Evolutionary conservation across 2,329 filamentous ascomycete species (phyloP), one percentile per base, ranked within the genome.

Genomic region (Scopulariopsis brevicaulis): DNA sequence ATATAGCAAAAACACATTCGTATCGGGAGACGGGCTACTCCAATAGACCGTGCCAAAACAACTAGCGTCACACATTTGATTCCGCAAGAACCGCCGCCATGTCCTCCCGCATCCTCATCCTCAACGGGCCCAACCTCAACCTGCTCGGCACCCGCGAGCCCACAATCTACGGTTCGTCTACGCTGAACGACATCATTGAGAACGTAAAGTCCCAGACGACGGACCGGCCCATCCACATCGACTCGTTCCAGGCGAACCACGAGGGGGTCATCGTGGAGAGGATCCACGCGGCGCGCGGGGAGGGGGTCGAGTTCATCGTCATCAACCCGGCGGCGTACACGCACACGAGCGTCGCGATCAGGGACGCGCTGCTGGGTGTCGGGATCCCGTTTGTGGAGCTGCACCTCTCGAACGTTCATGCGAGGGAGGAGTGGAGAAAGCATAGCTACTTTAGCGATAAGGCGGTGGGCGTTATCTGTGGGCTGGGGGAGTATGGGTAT

Each of bases 61-160:
- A 18, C 40, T 12, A 37, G 12, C 37, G n/a, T 18, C 40, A 15
- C 46, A 50, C 14, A 20, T 22, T 22, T 4, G 7, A 50, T 24
- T 22, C 8, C 46, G 18, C 18, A 14, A 14, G 37, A 10, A 22
- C 46, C 46, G 20, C 20, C 46, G 43, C 24, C 25, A 53, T 52
- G 56, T 58, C 56, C 1, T 50, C 34, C 37, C 35, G 28, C 40
- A 48, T 58, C 56, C 51, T 58, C 24, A 48, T 58, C 25, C 46
- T 91, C 74, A 90, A 90, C 70, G 87, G 88, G n/a, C 87, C 87
- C 35, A 92, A 92, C 69, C 84, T 92, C 64, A 91, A 91, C 72
- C 84, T 92, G 55, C 80, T 92, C 34, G 88, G 88, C 40, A 86
- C 82, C 14, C 79, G 89, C 24, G 87, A 93, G 68, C 87, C 88